Conservation (phyloP, 441 rosid species). For the Dalechampia spathulata region DNA sequence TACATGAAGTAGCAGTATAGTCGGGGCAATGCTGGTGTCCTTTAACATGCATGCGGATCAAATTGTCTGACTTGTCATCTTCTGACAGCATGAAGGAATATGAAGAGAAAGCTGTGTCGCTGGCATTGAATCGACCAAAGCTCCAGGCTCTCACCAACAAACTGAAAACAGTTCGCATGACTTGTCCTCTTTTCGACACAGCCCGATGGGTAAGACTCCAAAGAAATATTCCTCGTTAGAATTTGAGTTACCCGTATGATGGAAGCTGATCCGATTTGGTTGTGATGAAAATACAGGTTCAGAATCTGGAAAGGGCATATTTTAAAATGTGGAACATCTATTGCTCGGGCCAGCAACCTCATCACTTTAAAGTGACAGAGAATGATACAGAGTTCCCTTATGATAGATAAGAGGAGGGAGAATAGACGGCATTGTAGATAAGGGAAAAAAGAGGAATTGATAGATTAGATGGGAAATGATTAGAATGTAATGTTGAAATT, state of each 20-base stretch:
- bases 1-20: no score
- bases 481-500: slow-evolving; percentile 1
- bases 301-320: slow-evolving; percentile 82
- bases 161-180: slow-evolving; percentile 62
- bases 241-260: no score
- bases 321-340: slow-evolving; percentile 94
- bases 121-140: slow-evolving; percentile 66
- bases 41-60: background rate
- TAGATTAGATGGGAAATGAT: slow-evolving; percentile 8
- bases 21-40: no score
- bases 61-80: background rate
- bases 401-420: slow-evolving; percentile 35
- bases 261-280: background rate
- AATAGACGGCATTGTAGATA: slow-evolving; percentile 50
- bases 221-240: background rate
- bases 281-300: slow-evolving; percentile 43
- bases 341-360: slow-evolving; percentile 68
- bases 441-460: slow-evolving; percentile 20
- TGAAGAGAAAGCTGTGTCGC: slow-evolving; percentile 85
- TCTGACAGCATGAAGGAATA: slow-evolving; percentile 73
- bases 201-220: slow-evolving; percentile 78
- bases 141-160: slow-evolving; percentile 66
- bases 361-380: slow-evolving; percentile 76
- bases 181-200: slow-evolving; percentile 91
- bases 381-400: slow-evolving; percentile 70